Percentiles rank a stretch among this genome's conserved stretches.
Evolutionary conservation across 2,329 filamentous ascomycete species (phyloP).

Genomic region (Intubia oerlemansii): DNA sequence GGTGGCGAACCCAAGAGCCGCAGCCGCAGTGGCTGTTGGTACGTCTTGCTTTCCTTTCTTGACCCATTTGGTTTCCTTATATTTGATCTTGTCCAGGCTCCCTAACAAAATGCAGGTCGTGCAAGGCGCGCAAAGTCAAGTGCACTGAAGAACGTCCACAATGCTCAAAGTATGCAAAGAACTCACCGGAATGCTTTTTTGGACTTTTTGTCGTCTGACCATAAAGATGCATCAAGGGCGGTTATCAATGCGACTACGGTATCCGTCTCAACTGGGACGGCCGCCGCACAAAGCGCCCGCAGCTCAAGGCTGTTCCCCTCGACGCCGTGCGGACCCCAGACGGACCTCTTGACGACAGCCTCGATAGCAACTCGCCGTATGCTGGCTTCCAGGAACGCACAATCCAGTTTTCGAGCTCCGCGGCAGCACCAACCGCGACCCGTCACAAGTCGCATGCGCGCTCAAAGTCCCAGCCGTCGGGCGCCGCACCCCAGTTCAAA

Average conservation of each 20-base stretch:
- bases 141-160: conserved; percentile 59
- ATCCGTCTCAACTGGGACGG: conserved; percentile 68
- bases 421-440: too few relatives aligned
- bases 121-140: conserved; percentile 53
- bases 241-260: conserved; percentile 59
- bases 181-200: neutral
- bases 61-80: neutral
- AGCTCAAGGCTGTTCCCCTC: conserved; percentile 13
- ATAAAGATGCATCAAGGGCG: conserved; percentile 40
- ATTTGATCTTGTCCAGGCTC: too few relatives aligned
- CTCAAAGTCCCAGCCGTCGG: too few relatives aligned
- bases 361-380: conserved; percentile 6
- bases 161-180: conserved; percentile 37
- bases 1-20: conserved; percentile 43
- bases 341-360: conserved; percentile 1
- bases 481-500: too few relatives aligned
- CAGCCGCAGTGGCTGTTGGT: conserved; percentile 50
- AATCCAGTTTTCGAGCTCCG: too few relatives aligned
- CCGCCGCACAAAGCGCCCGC: conserved; percentile 35
- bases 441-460: too few relatives aligned
- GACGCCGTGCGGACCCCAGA: too few relatives aligned
- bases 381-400: too few relatives aligned
- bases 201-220: too few relatives aligned
- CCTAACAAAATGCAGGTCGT: too few relatives aligned
- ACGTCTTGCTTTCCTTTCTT: conserved; percentile 10